A percentile compares a stretch with the other conserved stretches of the same genome.
Evolutionary conservation across 495 filamentous ascomycete genomes (phyloP).

Genomic region (Neurospora sublineolata): DNA sequence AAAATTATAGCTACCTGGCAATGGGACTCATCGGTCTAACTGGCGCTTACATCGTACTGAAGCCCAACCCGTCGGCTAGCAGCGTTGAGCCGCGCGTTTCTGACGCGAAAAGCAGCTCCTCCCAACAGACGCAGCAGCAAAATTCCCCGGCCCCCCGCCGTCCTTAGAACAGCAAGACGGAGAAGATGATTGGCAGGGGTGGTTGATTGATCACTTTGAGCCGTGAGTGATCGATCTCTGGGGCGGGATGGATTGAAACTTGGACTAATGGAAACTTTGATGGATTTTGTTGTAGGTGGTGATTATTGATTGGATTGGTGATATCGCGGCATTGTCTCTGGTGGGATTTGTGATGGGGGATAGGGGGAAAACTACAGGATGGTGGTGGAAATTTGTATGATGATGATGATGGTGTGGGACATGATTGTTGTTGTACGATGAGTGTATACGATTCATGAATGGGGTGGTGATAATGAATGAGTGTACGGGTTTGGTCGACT

Average conservation of each 20-base stretch:
- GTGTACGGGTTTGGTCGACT: too few relatives aligned
- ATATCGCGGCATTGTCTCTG: too few relatives aligned
- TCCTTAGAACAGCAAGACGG: neutral
- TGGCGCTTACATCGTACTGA: neutral
- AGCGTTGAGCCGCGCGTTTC: neutral
- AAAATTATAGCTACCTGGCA: neutral
- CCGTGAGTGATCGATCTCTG: too few relatives aligned
- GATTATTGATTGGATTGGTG: too few relatives aligned
- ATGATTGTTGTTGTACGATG: neutral
- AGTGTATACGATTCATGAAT: neutral
- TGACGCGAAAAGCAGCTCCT: neutral
- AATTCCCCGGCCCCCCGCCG: neutral
- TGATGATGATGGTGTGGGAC: neutral
- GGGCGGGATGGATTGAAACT: neutral
- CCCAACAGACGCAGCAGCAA: neutral
- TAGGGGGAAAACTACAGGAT: neutral
- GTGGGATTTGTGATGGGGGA: too few relatives aligned
- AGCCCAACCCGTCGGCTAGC: neutral
- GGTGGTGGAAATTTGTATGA: neutral
- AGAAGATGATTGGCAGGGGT: slow-evolving; percentile 1
- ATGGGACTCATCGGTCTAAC: neutral
- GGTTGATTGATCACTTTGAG: neutral
- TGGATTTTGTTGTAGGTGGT: too few relatives aligned
- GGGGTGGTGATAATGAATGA: neutral
- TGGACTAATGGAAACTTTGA: neutral